These are phyloP conservation scores for Polyporus tsugae DNA, from an alignment of 1,284 basidiomycete species.

Conservation along the genomic window DNA sequence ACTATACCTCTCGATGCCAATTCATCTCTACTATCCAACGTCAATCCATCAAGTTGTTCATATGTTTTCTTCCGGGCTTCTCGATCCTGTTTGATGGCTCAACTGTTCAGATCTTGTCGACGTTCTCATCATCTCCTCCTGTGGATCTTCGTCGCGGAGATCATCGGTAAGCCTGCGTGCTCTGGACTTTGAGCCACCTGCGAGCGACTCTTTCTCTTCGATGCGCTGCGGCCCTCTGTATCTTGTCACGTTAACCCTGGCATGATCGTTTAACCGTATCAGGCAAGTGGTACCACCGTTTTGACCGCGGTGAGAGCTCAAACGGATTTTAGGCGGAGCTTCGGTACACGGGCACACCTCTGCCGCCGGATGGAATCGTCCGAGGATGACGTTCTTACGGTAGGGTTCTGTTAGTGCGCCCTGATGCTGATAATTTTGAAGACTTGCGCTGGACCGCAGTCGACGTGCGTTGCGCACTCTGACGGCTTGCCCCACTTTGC, in stretches of 20 bases:
- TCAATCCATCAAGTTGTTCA: neutral
- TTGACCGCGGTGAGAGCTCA: neutral
- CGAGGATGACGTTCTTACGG: neutral
- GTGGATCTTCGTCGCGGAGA: neutral
- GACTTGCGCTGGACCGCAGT: neutral
- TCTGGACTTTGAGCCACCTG: neutral
- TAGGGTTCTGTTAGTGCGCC: neutral
- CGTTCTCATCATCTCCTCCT: neutral
- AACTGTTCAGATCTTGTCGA: neutral
- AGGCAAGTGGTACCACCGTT: neutral
- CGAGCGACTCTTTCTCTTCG: neutral
- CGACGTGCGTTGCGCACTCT: neutral
- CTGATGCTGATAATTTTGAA: neutral
- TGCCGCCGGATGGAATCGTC: neutral
- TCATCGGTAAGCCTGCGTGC: neutral
- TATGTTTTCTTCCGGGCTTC: neutral
- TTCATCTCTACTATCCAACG: neutral
- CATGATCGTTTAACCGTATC: neutral
- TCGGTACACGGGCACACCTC: neutral
- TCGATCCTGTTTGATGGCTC: neutral
- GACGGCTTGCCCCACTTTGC: neutral
- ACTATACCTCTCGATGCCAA: neutral
- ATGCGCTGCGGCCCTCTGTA: neutral
- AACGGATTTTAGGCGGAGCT: neutral
- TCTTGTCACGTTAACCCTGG: slow-evolving; percentile 4